These are phyloP conservation scores for Evernia prunastri DNA, from an alignment of 495 filamentous ascomycete genomes.

Conservation along the genomic window DNA sequence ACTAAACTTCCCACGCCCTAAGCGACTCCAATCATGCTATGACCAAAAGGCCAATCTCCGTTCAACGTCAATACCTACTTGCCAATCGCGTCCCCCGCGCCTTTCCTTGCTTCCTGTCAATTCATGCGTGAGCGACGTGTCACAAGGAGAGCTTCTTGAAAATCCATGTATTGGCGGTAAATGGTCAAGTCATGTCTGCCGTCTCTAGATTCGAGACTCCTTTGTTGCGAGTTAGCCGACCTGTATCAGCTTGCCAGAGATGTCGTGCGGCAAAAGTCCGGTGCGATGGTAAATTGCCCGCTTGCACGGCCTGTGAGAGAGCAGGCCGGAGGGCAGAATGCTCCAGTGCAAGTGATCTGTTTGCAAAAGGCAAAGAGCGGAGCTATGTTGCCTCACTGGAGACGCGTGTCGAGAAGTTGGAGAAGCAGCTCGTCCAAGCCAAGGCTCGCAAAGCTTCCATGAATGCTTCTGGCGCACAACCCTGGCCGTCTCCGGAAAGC, in stretches of 20 bases:
- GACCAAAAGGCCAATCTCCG: not conserved
- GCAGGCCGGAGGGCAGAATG: slow-evolving; percentile 73
- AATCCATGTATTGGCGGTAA: not conserved
- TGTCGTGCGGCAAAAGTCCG: slow-evolving; percentile 91
- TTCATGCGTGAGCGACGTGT: not conserved
- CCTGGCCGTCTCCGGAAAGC: slow-evolving; percentile 10
- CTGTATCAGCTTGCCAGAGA: slow-evolving; percentile 86
- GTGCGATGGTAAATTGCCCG: slow-evolving; percentile 91
- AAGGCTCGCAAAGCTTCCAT: slow-evolving; percentile 38
- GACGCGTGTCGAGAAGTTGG: slow-evolving; percentile 76
- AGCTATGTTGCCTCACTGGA: slow-evolving; percentile 94
- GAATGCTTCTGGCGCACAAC: slow-evolving; percentile 33
- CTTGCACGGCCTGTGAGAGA: slow-evolving; percentile 87
- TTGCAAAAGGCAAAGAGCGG: slow-evolving; percentile 86
- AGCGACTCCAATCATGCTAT: not conserved
- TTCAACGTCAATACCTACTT: not conserved
- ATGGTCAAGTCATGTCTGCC: not conserved
- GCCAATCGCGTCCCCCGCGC: not conserved
- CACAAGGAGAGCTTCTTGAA: not conserved
- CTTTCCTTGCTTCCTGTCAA: not conserved
- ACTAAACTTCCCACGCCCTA: not conserved
- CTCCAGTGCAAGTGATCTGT: slow-evolving; percentile 90
- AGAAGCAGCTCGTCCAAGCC: slow-evolving; percentile 60
- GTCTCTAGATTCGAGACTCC: slow-evolving; percentile 53
- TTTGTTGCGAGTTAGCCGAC: slow-evolving; percentile 78